Evolutionary conservation across 768 basidiomycete genomes (phyloP).

Genomic region (Wakefieldia striispora): DNA sequence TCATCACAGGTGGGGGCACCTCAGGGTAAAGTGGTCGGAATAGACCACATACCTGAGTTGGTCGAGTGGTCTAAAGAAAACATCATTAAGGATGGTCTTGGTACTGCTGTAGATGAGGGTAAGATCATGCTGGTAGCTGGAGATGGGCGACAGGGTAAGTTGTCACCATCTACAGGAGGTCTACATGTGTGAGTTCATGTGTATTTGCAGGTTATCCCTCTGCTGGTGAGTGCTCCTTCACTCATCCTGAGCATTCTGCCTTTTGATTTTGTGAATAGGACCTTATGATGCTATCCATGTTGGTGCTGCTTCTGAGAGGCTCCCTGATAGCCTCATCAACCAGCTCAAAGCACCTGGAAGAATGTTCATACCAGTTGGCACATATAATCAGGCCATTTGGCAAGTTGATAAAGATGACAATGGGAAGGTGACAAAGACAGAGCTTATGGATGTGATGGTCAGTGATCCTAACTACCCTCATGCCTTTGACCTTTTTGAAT

Average conservation of each 20-base stretch:
- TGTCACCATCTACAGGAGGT: not conserved
- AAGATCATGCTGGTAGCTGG: slow-evolving; percentile 65
- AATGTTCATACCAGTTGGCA: slow-evolving; percentile 94
- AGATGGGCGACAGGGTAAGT: slow-evolving; percentile 75
- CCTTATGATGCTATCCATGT: slow-evolving; percentile 90
- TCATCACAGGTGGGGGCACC: slow-evolving; percentile 10
- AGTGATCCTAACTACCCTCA: slow-evolving; percentile 25
- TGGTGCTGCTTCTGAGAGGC: slow-evolving; percentile 80
- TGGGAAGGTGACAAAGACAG: slow-evolving; percentile 61
- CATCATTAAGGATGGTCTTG: slow-evolving; percentile 63
- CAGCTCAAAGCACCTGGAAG: slow-evolving; percentile 75
- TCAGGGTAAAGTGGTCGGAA: slow-evolving; percentile 71
- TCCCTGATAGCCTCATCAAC: slow-evolving; percentile 70
- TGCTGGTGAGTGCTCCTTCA: slow-evolving; percentile 27
- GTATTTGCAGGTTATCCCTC: slow-evolving; percentile 32
- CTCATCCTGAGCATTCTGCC: not conserved
- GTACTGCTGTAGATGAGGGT: slow-evolving; percentile 48
- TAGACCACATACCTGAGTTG: slow-evolving; percentile 86
- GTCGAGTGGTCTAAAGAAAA: slow-evolving; percentile 70
- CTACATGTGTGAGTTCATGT: not conserved
- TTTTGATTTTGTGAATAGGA: slow-evolving; percentile 32
- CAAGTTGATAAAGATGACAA: slow-evolving; percentile 76
- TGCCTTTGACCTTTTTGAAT: slow-evolving; percentile 6
- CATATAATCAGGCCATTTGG: slow-evolving; percentile 54
- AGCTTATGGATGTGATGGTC: slow-evolving; percentile 82